Base-by-base conservation (phyloP, 2,329 filamentous ascomycete species). In the Chrysoporthe puriensis region DNA sequence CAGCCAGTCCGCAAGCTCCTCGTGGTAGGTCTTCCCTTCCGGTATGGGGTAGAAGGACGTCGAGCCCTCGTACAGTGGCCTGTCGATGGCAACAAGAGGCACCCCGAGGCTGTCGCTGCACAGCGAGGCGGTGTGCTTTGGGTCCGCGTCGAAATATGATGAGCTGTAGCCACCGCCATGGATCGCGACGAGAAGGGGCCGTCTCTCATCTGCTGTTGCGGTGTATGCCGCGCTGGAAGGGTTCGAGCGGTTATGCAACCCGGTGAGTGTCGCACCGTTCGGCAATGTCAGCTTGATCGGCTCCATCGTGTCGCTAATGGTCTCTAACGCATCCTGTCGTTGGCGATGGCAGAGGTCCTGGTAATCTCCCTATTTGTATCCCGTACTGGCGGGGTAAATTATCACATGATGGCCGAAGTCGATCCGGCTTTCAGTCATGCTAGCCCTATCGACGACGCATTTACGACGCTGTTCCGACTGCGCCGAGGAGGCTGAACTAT, bases 81-180 rank as follows among this genome's bases (percentile, higher is more conserved):
- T 68, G 59, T 73, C 69, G 54, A 73, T 71, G 11, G 72, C 70
- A 1, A 73, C 66, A 40, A 73, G 70, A 1, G 72, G 72, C n/a
- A 74, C 69, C 1, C 67, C 59, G 8, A 71, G 64, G 6, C 63
- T 68, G 11, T 66, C 63, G 56, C 72, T 72, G 40, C 64, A 46
- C 1, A 62, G 34, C 1, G 52, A 11, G 0, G 72, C 72, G 3
- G 68, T 66, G 46, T 70, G 64, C 3, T 67, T 64, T 6, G 46
- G 34, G 43, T 71, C 70, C 8, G 70, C 72, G 26, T 74, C 72
- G 50, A 73, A 73, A 62, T 74, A 73, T 2, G 26, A 48, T 42
- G 65, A 65, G 18, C 42, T 34, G 48, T 74, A 74, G 50, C 34
- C 64, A 18, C 71, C 73, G n/a, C 72, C 73, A 36, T 73, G 72